phyloP scores from a whole-genome alignment of 1,284 basidiomycete species.

The Microbotryomycetes sp. region DNA sequence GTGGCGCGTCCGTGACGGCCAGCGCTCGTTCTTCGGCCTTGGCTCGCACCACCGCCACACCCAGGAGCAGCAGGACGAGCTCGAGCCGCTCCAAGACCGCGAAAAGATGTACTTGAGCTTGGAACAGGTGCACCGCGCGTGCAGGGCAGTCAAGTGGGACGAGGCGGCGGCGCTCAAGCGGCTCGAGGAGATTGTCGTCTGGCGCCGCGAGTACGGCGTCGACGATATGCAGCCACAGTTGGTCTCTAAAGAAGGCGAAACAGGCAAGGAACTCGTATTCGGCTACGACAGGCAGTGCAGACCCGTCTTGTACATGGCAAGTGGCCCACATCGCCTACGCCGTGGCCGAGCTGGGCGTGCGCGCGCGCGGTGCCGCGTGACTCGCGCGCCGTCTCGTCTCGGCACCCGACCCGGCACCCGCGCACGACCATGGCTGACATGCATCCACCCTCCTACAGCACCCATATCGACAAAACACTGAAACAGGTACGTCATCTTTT shows the following conservation, averaged over 20 bases:
- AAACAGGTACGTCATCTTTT: slow-evolving; percentile 4
- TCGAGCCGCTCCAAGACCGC: slow-evolving; percentile 35
- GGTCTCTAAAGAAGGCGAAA: slow-evolving; percentile 38
- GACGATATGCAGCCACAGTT: slow-evolving; percentile 38
- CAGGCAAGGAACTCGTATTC: slow-evolving; percentile 41
- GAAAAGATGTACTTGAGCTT: slow-evolving; percentile 39
- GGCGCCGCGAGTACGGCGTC: slow-evolving; percentile 43
- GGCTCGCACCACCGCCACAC: background rate
- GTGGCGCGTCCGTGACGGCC: background rate
- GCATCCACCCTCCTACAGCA: background rate
- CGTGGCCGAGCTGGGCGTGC: background rate
- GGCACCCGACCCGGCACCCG: background rate
- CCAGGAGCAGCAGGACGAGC: slow-evolving; percentile 9
- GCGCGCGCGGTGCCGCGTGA: slow-evolving; percentile 4
- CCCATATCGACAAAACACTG: slow-evolving; percentile 20
- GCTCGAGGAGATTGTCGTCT: slow-evolving; percentile 41
- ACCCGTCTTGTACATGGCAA: slow-evolving; percentile 43
- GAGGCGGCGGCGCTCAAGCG: slow-evolving; percentile 37
- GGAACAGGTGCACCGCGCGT: slow-evolving; percentile 40
- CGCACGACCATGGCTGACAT: too few species aligned
- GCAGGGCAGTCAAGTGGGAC: slow-evolving; percentile 43
- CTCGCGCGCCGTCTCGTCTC: background rate
- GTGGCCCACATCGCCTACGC: background rate
- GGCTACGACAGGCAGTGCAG: slow-evolving; percentile 40
- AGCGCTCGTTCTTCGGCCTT: background rate